phyloP scores from a whole-genome alignment of 176 grass and related monocot genomes.

The Cenchrus purpureus region DNA sequence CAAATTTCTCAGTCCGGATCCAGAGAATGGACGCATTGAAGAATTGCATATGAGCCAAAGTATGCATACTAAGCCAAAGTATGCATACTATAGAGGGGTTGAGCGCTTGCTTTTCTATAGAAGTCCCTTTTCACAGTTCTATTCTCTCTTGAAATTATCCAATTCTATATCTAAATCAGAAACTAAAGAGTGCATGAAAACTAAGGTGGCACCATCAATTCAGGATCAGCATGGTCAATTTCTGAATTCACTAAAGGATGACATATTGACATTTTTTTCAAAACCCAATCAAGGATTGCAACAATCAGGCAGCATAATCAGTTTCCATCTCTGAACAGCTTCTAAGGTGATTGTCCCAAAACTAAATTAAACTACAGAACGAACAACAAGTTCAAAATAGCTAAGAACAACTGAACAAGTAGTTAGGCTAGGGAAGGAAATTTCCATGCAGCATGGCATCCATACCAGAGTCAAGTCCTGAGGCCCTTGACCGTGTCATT shows the following conservation, averaged over 20 bases:
- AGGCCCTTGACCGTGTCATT: slow-evolving; percentile 51
- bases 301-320: background rate
- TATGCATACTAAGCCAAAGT: background rate
- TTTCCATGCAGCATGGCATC: slow-evolving; percentile 13
- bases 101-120: background rate
- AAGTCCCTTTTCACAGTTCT: no score
- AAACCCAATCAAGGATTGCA: background rate
- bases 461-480: slow-evolving; percentile 42
- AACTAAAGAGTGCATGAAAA: background rate
- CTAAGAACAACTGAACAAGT: slow-evolving; percentile 11
- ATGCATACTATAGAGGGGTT: no score
- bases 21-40: no score
- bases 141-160: background rate
- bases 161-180: background rate
- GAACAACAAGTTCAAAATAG: background rate
- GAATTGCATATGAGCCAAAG: background rate
- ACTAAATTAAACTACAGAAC: slow-evolving; percentile 15
- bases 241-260: background rate
- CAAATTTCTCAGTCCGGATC: no score
- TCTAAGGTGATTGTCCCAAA: slow-evolving; percentile 1
- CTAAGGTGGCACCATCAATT: background rate
- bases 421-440: slow-evolving; percentile 19
- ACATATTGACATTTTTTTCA: no score
- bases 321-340: background rate
- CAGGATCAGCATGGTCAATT: background rate